A percentile compares a stretch with the other conserved stretches of the same genome.
phyloP scores from a whole-genome alignment of 345 rosid species.

The Bruguiera sexangula region DNA sequence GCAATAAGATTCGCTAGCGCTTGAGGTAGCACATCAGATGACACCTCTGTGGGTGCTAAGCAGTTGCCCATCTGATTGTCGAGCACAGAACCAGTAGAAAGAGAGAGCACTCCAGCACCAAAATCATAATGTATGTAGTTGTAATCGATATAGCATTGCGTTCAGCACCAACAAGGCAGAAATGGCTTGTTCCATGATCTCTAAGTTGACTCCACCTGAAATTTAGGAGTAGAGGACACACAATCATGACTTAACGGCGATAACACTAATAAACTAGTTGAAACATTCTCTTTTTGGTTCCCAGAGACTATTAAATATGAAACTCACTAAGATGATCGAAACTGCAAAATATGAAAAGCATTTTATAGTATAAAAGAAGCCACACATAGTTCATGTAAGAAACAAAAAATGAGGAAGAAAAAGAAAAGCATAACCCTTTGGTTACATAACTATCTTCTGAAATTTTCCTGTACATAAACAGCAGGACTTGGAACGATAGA shows the following conservation, averaged over 20 bases:
- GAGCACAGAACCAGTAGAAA: conserved; percentile 66
- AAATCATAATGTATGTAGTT: conserved; percentile 70
- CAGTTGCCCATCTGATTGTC: conserved; percentile 93
- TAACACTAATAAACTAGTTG: no score
- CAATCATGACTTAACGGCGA: neutral
- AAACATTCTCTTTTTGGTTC: no score
- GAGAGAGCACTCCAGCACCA: conserved; percentile 70
- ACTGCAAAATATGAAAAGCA: no score
- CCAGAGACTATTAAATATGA: no score
- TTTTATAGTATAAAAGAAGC: no score
- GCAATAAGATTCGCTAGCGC: conserved; percentile 76
- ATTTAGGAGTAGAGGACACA: conserved; percentile 2
- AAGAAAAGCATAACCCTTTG: no score
- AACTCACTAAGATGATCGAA: no score
- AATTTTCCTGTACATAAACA: no score
- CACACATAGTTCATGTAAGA: no score
- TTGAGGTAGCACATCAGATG: conserved; percentile 67
- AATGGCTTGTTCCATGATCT: conserved; percentile 92
- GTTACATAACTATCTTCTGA: no score
- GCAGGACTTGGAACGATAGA: no score
- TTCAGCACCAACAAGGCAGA: conserved; percentile 68
- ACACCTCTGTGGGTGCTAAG: conserved; percentile 55
- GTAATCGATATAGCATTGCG: conserved; percentile 63
- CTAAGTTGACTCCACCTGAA: conserved; percentile 78
- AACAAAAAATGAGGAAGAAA: no score